Evolutionary conservation across 2,329 filamentous ascomycete genomes (phyloP).

Genomic region (Helminthosporium solani): DNA sequence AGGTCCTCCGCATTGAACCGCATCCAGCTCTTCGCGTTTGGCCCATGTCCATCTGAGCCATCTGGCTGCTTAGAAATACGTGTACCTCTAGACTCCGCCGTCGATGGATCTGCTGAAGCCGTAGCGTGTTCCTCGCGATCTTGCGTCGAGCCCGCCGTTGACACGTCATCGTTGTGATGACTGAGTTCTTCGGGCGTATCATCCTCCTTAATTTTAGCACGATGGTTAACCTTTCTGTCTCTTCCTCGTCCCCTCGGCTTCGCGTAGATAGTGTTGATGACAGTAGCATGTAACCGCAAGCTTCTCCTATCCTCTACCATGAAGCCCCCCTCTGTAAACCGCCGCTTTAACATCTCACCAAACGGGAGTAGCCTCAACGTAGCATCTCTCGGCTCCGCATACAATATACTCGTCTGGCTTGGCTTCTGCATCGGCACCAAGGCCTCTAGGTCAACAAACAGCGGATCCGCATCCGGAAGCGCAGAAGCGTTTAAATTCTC

Average conservation of each 20-base stretch:
- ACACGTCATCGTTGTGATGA: slow-evolving; percentile 6
- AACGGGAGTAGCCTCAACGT: slow-evolving; percentile 57
- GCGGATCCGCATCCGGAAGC: slow-evolving; percentile 18
- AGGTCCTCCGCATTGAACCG: slow-evolving; percentile 46
- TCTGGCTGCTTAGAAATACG: neutral
- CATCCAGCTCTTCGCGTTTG: slow-evolving; percentile 37
- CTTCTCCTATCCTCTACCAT: slow-evolving; percentile 61
- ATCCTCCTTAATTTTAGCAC: neutral
- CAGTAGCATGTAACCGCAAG: slow-evolving; percentile 77
- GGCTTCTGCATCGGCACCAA: slow-evolving; percentile 63
- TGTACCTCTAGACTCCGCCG: slow-evolving; percentile 1
- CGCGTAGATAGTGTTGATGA: slow-evolving; percentile 83
- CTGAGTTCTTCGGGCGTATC: neutral
- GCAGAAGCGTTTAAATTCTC: slow-evolving; percentile 30
- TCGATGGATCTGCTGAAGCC: slow-evolving; percentile 11
- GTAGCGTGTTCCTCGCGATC: slow-evolving; percentile 4
- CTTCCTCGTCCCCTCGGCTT: slow-evolving; percentile 41
- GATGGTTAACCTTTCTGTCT: slow-evolving; percentile 1
- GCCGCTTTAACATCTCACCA: slow-evolving; percentile 55
- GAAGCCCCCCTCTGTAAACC: slow-evolving; percentile 59
- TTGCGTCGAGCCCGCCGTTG: slow-evolving; percentile 6
- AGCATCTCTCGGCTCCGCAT: slow-evolving; percentile 60
- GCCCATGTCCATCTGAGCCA: slow-evolving; percentile 29
- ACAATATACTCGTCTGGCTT: slow-evolving; percentile 62
- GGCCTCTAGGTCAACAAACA: slow-evolving; percentile 49